Base-by-base conservation (phyloP, 345 rosid genomes). In the Punica granatum region DNA sequence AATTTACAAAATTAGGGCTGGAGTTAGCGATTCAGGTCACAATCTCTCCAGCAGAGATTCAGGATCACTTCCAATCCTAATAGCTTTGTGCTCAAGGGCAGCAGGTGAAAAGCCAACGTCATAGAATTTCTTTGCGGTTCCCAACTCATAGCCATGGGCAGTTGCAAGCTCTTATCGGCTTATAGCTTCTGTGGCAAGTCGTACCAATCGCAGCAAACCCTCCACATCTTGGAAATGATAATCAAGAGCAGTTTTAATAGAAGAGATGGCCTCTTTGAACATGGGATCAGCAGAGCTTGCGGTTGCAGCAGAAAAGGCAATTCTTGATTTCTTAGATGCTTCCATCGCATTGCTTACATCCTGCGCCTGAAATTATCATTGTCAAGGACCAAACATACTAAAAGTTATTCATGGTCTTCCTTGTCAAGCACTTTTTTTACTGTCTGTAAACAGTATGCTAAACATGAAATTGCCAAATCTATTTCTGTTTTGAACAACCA, bases 211-310 rank as follows among this genome's bases (percentile, higher is more conserved):
- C 67, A 94, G 73, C 41, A 92, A 78, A 60, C 90, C 96, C 69
- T 89, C 93, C 66, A 94, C 80, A 60, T 94, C 98, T 56, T 91
- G 99, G 79, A 94, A 94, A 80, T 80, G 88, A 74, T 84, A 92
- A 82, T 94, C 98, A 80, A 94, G 93, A 70, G 99, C 96, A 54
- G 73, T 85, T 85, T 80, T 94, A 56, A 89, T 82, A 53, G 90
- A 83, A 66, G 76, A 63, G 67, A 89, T 72, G 74, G 79, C 82
- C 56, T 94, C 99, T 74, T 76, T 80, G 39, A 67, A 67, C 64
- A 77, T 86, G 69, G 72, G 76, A 63, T 86, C 97, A 68, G 70
- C 88, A 64, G 76, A 69, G 72, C 76, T 81, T 30, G 65, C 74
- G 70, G 68, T 81, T 72, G 83, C 88, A 72, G 88, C 89, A 42